Base-by-base conservation (phyloP, 306 rosid genomes). In the Cajanus cajan region DNA sequence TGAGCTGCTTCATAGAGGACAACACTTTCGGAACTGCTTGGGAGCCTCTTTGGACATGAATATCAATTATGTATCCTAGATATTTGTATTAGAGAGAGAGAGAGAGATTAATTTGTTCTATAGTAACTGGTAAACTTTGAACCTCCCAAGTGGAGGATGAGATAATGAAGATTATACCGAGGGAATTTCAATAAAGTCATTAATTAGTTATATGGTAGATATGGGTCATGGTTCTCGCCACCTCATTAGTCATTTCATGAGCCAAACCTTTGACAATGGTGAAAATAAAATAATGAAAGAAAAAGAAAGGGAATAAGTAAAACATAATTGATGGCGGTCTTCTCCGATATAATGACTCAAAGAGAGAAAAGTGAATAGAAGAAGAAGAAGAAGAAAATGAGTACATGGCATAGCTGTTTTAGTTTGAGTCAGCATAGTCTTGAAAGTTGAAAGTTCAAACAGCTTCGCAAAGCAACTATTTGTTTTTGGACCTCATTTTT, bases 41-140 rank as follows among this genome's bases (percentile, higher is more conserved):
- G 95, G 95, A 90, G 68, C 87, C 91, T 54, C 93, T 88, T 1
- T 90, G 95, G 93, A 85, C 95, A 65, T 90, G 88, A 85, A 61
- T 4, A 21, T 13, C 6, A 61, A 31, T 33, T 39, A 68, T 37
- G 24, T 63, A 70, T 51, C 13, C 22, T 68, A 63, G 19, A 37
- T 25, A 66, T 77, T 37, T 61, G 21, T 19, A 47, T 47, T 72
- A 43, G 31, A 28, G 31, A 28, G 31, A 28, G 31, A 28, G 47
- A 80, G 47, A 74, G 34, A 61, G 57, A 65, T 80, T 79, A 79
- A 77, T 73, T 68, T 68, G 66, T 80, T 80, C 74, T 39, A 63
- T 76, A 75, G 75, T 75, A 63, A 76, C 37, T 62, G 48, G 48
- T 43, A 6, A 22, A 64, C 41, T 70, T 84, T 68, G 48, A 71